A percentile compares a stretch with the other conserved stretches of the same genome.
Evolutionary conservation across 1,284 basidiomycete genomes (phyloP).

Genomic region (Limonomyces culmigenus): DNA sequence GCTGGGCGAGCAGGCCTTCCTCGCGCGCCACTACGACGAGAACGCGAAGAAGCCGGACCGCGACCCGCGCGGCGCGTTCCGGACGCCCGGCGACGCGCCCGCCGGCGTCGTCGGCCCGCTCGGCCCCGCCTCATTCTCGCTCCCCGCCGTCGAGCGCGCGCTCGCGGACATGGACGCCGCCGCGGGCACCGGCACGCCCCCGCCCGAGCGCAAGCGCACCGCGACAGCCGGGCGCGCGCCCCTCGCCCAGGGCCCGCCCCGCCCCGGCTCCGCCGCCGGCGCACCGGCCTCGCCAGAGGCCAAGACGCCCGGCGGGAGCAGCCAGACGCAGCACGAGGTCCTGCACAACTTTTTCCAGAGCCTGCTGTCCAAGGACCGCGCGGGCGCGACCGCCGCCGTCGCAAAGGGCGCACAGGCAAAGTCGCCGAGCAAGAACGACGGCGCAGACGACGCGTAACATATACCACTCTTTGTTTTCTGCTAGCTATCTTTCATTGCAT

Average conservation of each 20-base stretch:
- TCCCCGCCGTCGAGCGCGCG: slow-evolving; percentile 76
- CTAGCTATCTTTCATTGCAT: too few relatives aligned
- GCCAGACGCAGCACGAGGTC: slow-evolving; percentile 66
- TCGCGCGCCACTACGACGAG: slow-evolving; percentile 77
- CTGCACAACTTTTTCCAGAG: slow-evolving; percentile 79
- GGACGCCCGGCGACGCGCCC: slow-evolving; percentile 44
- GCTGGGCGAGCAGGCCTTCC: slow-evolving; percentile 74
- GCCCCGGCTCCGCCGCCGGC: slow-evolving; percentile 19
- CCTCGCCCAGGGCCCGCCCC: slow-evolving; percentile 7
- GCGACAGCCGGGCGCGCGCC: slow-evolving; percentile 9
- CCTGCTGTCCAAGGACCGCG: slow-evolving; percentile 51
- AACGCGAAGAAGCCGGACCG: slow-evolving; percentile 77
- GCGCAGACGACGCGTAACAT: too few relatives aligned
- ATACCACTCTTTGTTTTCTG: too few relatives aligned
- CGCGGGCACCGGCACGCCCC: slow-evolving; percentile 10
- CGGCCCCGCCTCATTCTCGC: slow-evolving; percentile 63
- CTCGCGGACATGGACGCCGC: slow-evolving; percentile 73
- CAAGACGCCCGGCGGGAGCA: slow-evolving; percentile 7
- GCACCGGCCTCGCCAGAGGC: slow-evolving; percentile 26
- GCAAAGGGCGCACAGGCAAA: neutral
- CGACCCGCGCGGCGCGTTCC: slow-evolving; percentile 78
- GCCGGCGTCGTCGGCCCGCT: slow-evolving; percentile 79
- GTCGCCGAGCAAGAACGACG: slow-evolving; percentile 13
- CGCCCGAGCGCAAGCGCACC: slow-evolving; percentile 5
- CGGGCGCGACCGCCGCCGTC: slow-evolving; percentile 7